Conservation (phyloP, 495 filamentous ascomycete genomes). For the Lasiosphaeriaceae sp. region DNA sequence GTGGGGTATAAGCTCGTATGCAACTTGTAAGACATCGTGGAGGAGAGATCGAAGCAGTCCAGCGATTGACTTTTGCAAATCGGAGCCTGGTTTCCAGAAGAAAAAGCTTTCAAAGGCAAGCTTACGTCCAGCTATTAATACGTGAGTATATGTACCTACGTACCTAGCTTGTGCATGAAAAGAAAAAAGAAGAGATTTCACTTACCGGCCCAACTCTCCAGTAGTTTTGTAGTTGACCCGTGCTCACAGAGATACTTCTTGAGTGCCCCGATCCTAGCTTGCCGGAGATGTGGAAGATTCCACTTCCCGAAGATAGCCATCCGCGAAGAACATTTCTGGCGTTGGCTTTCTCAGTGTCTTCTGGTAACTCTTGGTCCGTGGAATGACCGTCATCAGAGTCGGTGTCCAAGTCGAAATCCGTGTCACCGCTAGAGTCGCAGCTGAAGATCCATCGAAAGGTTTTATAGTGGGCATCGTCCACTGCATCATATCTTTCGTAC, state of each 20-base stretch:
- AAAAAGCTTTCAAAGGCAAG: constrained; percentile 40
- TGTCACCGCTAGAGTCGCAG: neutral
- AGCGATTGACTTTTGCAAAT: constrained; percentile 36
- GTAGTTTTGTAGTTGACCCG: neutral
- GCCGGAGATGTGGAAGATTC: constrained; percentile 30
- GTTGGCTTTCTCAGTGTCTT: neutral
- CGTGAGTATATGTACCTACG: neutral
- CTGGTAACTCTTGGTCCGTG: neutral
- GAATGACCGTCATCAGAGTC: too few species aligned
- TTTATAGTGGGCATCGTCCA: constrained; percentile 2
- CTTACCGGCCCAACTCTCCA: constrained; percentile 22
- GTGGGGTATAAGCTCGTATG: constrained; percentile 25
- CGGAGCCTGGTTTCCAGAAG: constrained; percentile 42
- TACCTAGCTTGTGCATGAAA: neutral
- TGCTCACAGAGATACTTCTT: constrained; percentile 13
- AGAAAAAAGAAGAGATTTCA: neutral
- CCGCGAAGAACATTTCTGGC: neutral
- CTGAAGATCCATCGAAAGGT: constrained; percentile 15
- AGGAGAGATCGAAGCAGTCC: constrained; percentile 41
- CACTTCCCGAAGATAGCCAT: constrained; percentile 9
- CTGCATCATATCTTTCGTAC: constrained; percentile 10
- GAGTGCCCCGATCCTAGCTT: constrained; percentile 36
- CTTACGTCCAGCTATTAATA: constrained; percentile 3
- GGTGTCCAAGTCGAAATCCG: neutral
- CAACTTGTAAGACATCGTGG: constrained; percentile 27